Base-by-base conservation (phyloP, 2,329 filamentous ascomycete genomes). In the Dactylellina cionopaga region DNA sequence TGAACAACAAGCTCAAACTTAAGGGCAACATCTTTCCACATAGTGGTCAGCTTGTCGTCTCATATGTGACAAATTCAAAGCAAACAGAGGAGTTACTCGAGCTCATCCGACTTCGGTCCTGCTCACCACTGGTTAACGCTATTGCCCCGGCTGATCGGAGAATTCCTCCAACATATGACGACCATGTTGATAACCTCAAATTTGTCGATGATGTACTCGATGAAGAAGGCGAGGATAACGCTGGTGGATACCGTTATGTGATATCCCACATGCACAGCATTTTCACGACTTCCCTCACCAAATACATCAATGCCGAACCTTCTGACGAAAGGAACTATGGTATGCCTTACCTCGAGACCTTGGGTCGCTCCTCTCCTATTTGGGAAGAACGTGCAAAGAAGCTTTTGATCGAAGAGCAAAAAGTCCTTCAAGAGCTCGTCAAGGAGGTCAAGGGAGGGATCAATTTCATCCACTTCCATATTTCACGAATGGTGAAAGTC, bases 301-400 rank as follows among this genome's bases (percentile, higher is more conserved):
- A 54, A 25, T 65, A 39, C 24, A 7, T 65, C 29, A 60, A 46
- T 33, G 17, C 59, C 3, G 68, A 72, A 2, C 9, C 27, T 3
- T n/a, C 11, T 3, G 52, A 59, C n/a, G 44, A 47, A 5, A 27
- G 5, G 11, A 71, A 47, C 3, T 31, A n/a, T 1, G 46, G 35
- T 13, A 17, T 54, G 9, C 17, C 44, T 5, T 72, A 52, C 29
- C 9, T 72, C 7, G 44, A 72, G 37, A 46, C 41, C 15, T 46
- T 72, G 6, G 59, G 54, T 6, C 51, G 24, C n/a, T 19, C 68
- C 3, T 72, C 68, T 31, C 68, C 59, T 9, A 44, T 72, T 29
- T 72, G 68, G 68, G 68, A 72, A 55, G 68, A 72, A 24, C 44
- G 52, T 17, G 59, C 59, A 3, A 72, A 55, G 15, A 47, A 41